These are phyloP conservation scores for Pyrenochaeta sp. DNA, from an alignment of 2,329 filamentous ascomycete species.

Conservation along the genomic window DNA sequence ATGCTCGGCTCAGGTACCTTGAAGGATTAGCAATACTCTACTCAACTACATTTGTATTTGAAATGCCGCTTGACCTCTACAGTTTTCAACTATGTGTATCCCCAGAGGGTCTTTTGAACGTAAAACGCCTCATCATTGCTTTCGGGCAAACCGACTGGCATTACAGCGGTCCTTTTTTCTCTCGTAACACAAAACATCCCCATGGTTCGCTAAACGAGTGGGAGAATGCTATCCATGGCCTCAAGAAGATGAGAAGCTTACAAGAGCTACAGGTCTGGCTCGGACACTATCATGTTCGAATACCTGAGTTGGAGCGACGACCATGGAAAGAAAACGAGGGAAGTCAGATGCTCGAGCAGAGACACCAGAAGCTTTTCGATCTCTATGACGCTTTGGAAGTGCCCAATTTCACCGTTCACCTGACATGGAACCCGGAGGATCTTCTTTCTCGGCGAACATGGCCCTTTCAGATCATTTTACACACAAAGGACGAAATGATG, in stretches of 20 bases:
- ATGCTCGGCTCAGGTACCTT: conserved; percentile 7
- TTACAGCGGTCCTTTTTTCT: conserved; percentile 5
- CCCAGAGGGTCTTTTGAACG: conserved; percentile 10
- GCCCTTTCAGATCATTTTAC: conserved; percentile 10
- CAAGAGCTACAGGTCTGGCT: conserved; percentile 11
- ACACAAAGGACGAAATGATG: conserved; percentile 5
- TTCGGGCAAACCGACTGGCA: conserved; percentile 10
- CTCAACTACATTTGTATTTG: conserved; percentile 17
- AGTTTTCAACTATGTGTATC: conserved; percentile 11
- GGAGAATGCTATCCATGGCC: conserved; percentile 5
- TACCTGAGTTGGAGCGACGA: conserved; percentile 7
- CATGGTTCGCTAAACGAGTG: background rate
- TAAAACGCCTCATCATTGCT: conserved; percentile 12
- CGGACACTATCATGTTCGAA: conserved; percentile 1
- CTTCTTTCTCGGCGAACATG: conserved; percentile 12
- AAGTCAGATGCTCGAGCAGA: conserved; percentile 9
- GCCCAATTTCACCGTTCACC: conserved; percentile 10
- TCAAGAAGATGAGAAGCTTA: conserved; percentile 7
- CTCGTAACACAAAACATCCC: background rate
- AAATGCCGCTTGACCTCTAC: conserved; percentile 11
- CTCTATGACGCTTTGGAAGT: conserved; percentile 9
- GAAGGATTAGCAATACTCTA: conserved; percentile 14
- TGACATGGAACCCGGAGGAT: conserved; percentile 14
- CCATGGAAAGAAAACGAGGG: conserved; percentile 4
- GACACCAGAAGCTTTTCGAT: conserved; percentile 11